phyloP scores from a whole-genome alignment of 306 rosid species.

The Rosa persica region DNA sequence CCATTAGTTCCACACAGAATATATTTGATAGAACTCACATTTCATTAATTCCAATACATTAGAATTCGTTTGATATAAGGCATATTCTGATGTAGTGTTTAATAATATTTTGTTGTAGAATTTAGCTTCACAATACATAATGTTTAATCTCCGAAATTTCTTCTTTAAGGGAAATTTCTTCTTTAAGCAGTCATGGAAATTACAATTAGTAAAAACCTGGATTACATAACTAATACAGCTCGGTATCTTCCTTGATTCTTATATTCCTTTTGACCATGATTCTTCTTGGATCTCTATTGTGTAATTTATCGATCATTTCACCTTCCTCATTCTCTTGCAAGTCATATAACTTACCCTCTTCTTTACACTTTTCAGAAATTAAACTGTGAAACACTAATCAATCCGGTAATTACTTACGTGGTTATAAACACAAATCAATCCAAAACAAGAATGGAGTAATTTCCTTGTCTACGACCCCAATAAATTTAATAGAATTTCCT shows the following conservation, averaged over 20 bases:
- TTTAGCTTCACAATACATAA: no score
- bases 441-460: background rate
- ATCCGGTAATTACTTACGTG: background rate
- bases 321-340: background rate
- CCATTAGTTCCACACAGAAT: background rate
- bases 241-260: background rate
- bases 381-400: background rate
- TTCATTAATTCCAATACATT: background rate
- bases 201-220: no score
- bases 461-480: background rate
- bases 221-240: background rate
- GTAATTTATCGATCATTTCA: no score
- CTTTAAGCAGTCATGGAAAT: no score
- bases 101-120: no score
- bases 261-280: background rate
- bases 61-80: no score
- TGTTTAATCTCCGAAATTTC: background rate
- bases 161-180: no score
- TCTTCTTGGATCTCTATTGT: background rate
- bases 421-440: background rate
- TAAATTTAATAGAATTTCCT: no score
- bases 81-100: no score
- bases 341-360: background rate
- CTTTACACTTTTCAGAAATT: background rate
- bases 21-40: background rate